Percentiles rank a stretch among this genome's conserved stretches.
These are phyloP conservation scores for Rhizopogon vinicolor DNA, from an alignment of 768 basidiomycete genomes.

Conservation along the genomic window DNA sequence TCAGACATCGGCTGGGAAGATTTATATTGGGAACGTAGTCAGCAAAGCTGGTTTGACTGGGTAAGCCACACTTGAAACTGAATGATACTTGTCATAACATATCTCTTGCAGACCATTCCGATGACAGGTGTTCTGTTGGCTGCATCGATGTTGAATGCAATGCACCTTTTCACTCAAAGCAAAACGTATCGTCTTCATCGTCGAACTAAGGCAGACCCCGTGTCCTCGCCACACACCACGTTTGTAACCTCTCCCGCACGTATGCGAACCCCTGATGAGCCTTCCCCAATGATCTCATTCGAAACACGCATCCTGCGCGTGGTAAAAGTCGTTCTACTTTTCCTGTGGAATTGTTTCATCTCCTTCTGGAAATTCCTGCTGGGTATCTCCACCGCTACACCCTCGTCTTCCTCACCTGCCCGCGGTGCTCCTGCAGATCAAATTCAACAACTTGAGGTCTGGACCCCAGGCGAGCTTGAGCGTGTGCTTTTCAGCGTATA, in stretches of 20 bases:
- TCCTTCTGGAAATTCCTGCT: constrained; percentile 65
- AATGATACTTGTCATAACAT: constrained; percentile 4
- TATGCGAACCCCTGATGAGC: constrained; percentile 23
- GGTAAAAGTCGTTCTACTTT: constrained; percentile 30
- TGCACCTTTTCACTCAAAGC: constrained; percentile 69
- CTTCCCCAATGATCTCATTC: constrained; percentile 41
- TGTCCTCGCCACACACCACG: constrained; percentile 64
- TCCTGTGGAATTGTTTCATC: constrained; percentile 47
- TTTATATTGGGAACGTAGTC: constrained; percentile 63
- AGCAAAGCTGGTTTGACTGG: constrained; percentile 77
- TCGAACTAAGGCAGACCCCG: constrained; percentile 47
- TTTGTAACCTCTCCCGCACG: constrained; percentile 49
- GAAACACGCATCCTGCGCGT: constrained; percentile 29
- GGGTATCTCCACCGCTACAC: constrained; percentile 47
- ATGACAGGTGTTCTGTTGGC: constrained; percentile 52
- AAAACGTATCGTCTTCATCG: constrained; percentile 65
- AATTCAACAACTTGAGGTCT: constrained; percentile 76
- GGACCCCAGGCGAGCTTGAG: constrained; percentile 73
- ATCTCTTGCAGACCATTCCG: constrained; percentile 52
- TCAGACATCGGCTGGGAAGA: constrained; percentile 78
- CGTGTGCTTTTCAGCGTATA: constrained; percentile 67
- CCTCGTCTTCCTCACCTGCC: constrained; percentile 27
- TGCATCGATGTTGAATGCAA: constrained; percentile 51
- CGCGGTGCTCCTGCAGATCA: constrained; percentile 38
- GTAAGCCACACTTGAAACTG: constrained; percentile 33